Percentiles rank a stretch among this genome's conserved stretches.
phyloP scores from a whole-genome alignment of 2,329 filamentous ascomycete genomes.

The Xylariaceae sp. region DNA sequence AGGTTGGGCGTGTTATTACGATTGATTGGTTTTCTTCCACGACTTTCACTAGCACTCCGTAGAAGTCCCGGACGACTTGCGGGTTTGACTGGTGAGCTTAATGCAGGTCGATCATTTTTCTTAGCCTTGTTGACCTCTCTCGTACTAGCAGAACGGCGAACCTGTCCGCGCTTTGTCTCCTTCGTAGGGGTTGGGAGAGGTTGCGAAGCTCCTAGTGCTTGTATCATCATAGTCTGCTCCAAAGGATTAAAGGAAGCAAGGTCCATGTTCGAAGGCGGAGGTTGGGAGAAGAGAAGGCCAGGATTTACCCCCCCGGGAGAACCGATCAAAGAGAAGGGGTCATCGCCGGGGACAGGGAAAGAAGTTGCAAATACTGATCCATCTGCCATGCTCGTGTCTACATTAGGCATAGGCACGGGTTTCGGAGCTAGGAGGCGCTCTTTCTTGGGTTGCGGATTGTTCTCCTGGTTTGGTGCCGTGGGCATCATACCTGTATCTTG shows the following conservation, averaged over 20 bases:
- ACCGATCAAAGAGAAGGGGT: constrained; percentile 48
- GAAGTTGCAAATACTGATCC: constrained; percentile 38
- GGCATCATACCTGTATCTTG: constrained; percentile 41
- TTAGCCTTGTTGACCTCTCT: constrained; percentile 42
- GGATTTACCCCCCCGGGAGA: constrained; percentile 50
- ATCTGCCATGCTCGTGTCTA: constrained; percentile 37
- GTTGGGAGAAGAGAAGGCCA: constrained; percentile 53
- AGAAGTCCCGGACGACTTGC: constrained; percentile 46
- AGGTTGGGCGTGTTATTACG: constrained; percentile 40
- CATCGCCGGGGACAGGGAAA: constrained; percentile 43
- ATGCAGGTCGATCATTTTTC: constrained; percentile 37
- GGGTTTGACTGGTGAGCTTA: constrained; percentile 51
- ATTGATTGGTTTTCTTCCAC: constrained; percentile 41
- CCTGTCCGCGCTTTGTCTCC: constrained; percentile 31
- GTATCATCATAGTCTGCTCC: constrained; percentile 26
- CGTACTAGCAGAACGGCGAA: constrained; percentile 44
- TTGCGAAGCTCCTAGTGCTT: constrained; percentile 26
- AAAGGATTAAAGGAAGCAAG: constrained; percentile 33
- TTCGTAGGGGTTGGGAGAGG: constrained; percentile 25
- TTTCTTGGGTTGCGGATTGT: constrained; percentile 36
- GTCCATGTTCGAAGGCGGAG: constrained; percentile 46
- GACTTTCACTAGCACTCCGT: constrained; percentile 52
- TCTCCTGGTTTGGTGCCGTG: constrained; percentile 36
- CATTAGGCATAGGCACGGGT: constrained; percentile 35
- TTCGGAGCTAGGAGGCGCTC: constrained; percentile 50